phyloP scores from a whole-genome alignment of 164 flowering plant species.

The Aristolochia contorta region DNA sequence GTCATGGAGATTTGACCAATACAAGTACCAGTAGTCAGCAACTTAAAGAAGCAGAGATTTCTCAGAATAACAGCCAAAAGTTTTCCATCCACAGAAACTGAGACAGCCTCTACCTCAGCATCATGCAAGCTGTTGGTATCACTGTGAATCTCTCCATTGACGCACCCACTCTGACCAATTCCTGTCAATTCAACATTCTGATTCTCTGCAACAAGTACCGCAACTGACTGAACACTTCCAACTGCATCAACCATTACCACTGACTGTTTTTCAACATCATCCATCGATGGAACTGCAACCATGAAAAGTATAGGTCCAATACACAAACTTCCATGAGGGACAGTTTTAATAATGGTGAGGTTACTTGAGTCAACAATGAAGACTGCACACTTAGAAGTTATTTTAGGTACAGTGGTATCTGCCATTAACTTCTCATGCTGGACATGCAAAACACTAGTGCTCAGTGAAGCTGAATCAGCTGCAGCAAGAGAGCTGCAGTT shows the following conservation, averaged over 20 bases:
- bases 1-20: slow-evolving; percentile 55
- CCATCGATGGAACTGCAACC: slow-evolving; percentile 39
- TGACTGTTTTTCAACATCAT: slow-evolving; percentile 30
- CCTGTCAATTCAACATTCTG: slow-evolving; percentile 23
- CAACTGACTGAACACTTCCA: slow-evolving; percentile 47
- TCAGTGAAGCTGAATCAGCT: slow-evolving; percentile 22
- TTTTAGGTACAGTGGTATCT: slow-evolving; percentile 25
- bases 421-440: slow-evolving; percentile 19
- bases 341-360: slow-evolving; percentile 63
- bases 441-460: slow-evolving; percentile 1
- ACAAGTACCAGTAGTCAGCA: slow-evolving; percentile 22
- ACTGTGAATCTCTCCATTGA: slow-evolving; percentile 17
- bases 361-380: slow-evolving; percentile 77
- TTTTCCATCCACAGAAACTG: slow-evolving; percentile 39
- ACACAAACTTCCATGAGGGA: slow-evolving; percentile 63
- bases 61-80: slow-evolving; percentile 48
- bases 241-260: slow-evolving; percentile 45
- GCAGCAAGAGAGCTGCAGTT: slow-evolving; percentile 12
- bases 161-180: slow-evolving; percentile 22
- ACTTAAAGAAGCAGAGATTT: slow-evolving; percentile 52
- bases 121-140: slow-evolving; percentile 21
- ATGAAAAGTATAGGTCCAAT: slow-evolving; percentile 60
- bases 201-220: slow-evolving; percentile 30
- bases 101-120: slow-evolving; percentile 29
- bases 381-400: slow-evolving; percentile 45